These are phyloP conservation scores for Amanita pallidorosea DNA, from an alignment of 768 basidiomycete species.

Conservation along the genomic window DNA sequence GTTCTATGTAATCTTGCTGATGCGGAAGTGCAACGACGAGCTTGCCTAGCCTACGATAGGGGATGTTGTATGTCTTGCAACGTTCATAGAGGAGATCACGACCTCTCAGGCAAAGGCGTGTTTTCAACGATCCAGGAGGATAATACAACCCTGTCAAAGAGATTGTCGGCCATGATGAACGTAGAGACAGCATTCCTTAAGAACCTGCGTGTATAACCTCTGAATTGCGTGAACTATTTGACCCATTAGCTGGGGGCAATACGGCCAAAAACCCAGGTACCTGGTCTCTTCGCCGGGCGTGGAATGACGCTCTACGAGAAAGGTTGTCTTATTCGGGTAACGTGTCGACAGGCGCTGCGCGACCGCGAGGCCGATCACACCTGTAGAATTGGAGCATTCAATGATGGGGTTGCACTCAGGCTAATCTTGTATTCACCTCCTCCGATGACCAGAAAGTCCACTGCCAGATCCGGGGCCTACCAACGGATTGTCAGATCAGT, in stretches of 20 bases:
- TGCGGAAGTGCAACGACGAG: slow-evolving; percentile 71
- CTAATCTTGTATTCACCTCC: slow-evolving; percentile 48
- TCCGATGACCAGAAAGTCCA: slow-evolving; percentile 84
- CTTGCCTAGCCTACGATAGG: slow-evolving; percentile 71
- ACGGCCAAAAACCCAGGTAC: slow-evolving; percentile 21
- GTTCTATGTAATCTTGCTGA: slow-evolving; percentile 62
- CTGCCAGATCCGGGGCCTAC: slow-evolving; percentile 54
- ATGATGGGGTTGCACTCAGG: neutral
- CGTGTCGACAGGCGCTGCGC: slow-evolving; percentile 60
- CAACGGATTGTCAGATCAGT: neutral
- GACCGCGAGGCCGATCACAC: slow-evolving; percentile 79
- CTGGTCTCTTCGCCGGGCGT: slow-evolving; percentile 82
- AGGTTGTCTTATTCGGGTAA: slow-evolving; percentile 62
- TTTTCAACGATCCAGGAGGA: slow-evolving; percentile 75
- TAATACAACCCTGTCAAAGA: slow-evolving; percentile 63
- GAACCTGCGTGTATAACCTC: slow-evolving; percentile 90
- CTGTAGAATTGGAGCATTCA: slow-evolving; percentile 20
- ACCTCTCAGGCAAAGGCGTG: slow-evolving; percentile 76
- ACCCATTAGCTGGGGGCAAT: neutral
- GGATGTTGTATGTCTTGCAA: slow-evolving; percentile 53
- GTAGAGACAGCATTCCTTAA: slow-evolving; percentile 2
- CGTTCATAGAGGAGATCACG: slow-evolving; percentile 74
- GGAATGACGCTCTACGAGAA: slow-evolving; percentile 69
- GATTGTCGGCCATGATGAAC: neutral
- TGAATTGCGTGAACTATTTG: slow-evolving; percentile 75